Evolutionary conservation across 2,329 filamentous ascomycete genomes (phyloP).

Genomic region (Phyllosticta citriasiana): DNA sequence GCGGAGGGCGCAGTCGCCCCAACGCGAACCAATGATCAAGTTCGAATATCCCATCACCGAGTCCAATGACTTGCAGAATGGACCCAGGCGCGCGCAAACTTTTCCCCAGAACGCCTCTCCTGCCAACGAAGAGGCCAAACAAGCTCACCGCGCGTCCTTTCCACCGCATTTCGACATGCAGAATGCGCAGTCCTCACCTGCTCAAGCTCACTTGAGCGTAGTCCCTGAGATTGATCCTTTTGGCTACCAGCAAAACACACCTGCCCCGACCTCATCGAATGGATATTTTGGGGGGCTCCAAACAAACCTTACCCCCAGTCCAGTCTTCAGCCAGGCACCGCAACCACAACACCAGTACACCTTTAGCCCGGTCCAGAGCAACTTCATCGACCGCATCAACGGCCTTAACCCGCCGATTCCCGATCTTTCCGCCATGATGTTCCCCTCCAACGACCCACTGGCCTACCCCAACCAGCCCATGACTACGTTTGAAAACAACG

Average conservation of each 20-base stretch:
- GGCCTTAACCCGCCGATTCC: constrained; percentile 42
- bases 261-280: not conserved
- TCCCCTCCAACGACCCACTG: constrained; percentile 67
- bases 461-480: constrained; percentile 70
- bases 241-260: constrained; percentile 3
- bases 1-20: constrained; percentile 27
- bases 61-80: constrained; percentile 6
- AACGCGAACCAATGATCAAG: constrained; percentile 3
- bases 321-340: constrained; percentile 1
- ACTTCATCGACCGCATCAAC: constrained; percentile 20
- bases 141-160: constrained; percentile 13
- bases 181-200: not conserved
- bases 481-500: constrained; percentile 43
- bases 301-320: constrained; percentile 1
- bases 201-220: not conserved
- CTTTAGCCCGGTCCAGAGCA: constrained; percentile 19
- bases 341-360: not conserved
- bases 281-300: not conserved
- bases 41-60: constrained; percentile 4
- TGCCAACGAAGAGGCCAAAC: not conserved
- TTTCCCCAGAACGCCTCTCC: constrained; percentile 20
- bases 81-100: constrained; percentile 23
- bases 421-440: constrained; percentile 71
- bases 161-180: constrained; percentile 19
- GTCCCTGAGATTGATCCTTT: not conserved